Evolutionary conservation across 1,284 basidiomycete species (phyloP).

Genomic region (Melanopsichium pennsylvanicum): DNA sequence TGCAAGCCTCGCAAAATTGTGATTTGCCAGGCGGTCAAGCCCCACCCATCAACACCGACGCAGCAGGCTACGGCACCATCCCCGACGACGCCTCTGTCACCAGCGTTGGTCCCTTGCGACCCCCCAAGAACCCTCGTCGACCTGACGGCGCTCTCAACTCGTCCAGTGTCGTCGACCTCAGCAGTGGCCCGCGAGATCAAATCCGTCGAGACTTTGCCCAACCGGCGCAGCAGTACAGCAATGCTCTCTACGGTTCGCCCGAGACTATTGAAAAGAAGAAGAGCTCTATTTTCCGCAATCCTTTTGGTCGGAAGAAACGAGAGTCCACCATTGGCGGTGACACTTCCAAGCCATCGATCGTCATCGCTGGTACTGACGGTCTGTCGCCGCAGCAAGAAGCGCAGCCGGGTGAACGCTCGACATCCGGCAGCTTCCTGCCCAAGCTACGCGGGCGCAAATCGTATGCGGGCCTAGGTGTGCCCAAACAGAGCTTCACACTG

Average conservation of each 20-base stretch:
- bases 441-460: slow-evolving; percentile 26
- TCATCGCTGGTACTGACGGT: slow-evolving; percentile 6
- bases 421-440: slow-evolving; percentile 15
- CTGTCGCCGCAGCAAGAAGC: background rate
- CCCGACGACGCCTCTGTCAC: slow-evolving; percentile 18
- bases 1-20: slow-evolving; percentile 16
- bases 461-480: slow-evolving; percentile 27
- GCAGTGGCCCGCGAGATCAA: too few species aligned
- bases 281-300: slow-evolving; percentile 12
- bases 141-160: slow-evolving; percentile 26
- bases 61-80: slow-evolving; percentile 1
- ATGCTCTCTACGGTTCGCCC: too few species aligned
- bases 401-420: background rate
- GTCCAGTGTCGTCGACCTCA: slow-evolving; percentile 14
- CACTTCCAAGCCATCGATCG: slow-evolving; percentile 12
- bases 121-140: slow-evolving; percentile 37
- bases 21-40: background rate
- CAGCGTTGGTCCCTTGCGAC: slow-evolving; percentile 18
- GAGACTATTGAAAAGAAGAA: slow-evolving; percentile 18
- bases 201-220: slow-evolving; percentile 32
- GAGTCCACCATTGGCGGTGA: slow-evolving; percentile 26
- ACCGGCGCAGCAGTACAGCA: slow-evolving; percentile 5
- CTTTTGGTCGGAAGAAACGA: slow-evolving; percentile 45
- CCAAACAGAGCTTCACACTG: slow-evolving; percentile 23
- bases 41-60: slow-evolving; percentile 3